A percentile compares a stretch with the other conserved stretches of the same genome.
These are phyloP conservation scores for Rosellinia necatrix DNA, from an alignment of 2,329 filamentous ascomycete genomes.

Conservation along the genomic window DNA sequence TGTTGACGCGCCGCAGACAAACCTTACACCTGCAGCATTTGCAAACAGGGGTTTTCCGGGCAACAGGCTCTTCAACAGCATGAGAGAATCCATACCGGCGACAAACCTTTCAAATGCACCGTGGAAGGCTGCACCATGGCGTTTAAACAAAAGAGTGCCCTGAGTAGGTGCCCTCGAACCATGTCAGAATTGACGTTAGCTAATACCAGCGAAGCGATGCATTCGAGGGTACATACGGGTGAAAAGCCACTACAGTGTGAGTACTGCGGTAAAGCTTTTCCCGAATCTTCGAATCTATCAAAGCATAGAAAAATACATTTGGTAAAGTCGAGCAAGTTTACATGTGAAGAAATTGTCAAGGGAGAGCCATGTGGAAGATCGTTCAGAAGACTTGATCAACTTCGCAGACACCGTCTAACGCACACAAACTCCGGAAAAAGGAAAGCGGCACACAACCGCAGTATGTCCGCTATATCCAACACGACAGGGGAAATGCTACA, in stretches of 20 bases:
- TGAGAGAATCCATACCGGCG: conserved; percentile 67
- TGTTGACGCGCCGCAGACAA: conserved; percentile 52
- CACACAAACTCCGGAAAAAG: conserved; percentile 43
- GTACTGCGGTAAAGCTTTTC: conserved; percentile 62
- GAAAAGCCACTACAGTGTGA: conserved; percentile 65
- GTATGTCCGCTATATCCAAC: conserved; percentile 6
- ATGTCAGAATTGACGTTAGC: not conserved
- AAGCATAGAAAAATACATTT: conserved; percentile 68
- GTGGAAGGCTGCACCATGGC: conserved; percentile 56
- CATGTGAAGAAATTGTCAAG: conserved; percentile 45
- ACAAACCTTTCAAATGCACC: conserved; percentile 65
- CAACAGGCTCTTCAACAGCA: conserved; percentile 72
- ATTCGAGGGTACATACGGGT: conserved; percentile 68
- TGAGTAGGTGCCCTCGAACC: conserved; percentile 54
- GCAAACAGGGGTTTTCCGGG: conserved; percentile 64
- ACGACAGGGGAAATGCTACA: not conserved
- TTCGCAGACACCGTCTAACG: conserved; percentile 49
- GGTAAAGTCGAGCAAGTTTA: conserved; percentile 52
- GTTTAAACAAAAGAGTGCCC: conserved; percentile 70
- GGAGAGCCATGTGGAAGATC: conserved; percentile 56
- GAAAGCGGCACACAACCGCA: conserved; percentile 5
- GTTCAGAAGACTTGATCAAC: conserved; percentile 65
- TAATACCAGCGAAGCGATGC: conserved; percentile 60
- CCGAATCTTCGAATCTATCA: conserved; percentile 68
- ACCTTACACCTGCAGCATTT: conserved; percentile 60